Percentiles rank a stretch among this genome's conserved stretches.
These are phyloP conservation scores for Exsudoporus frostii DNA, from an alignment of 768 basidiomycete species.

Conservation along the genomic window DNA sequence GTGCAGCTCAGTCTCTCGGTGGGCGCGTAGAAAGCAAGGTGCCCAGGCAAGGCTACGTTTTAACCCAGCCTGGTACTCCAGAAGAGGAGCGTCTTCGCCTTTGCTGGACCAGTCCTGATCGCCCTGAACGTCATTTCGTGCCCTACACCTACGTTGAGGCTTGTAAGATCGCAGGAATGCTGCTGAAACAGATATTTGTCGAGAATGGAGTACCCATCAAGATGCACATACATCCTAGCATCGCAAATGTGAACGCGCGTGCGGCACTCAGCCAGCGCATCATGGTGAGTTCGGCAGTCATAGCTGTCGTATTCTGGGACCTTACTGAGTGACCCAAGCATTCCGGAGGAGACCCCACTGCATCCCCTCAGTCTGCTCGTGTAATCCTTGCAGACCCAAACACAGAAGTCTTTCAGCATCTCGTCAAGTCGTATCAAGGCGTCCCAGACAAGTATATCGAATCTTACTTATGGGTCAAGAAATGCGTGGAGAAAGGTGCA, in stretches of 20 bases:
- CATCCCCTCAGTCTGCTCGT: conserved; percentile 65
- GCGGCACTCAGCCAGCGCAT: conserved; percentile 66
- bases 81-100: conserved; percentile 74
- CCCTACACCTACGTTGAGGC: conserved; percentile 81
- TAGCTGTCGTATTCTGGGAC: conserved; percentile 1
- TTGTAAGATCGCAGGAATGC: conserved; percentile 74
- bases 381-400: conserved; percentile 80
- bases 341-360: conserved; percentile 75
- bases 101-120: conserved; percentile 67
- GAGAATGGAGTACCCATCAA: conserved; percentile 61
- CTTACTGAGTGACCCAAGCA: conserved; percentile 45
- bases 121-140: conserved; percentile 75
- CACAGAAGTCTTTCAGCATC: conserved; percentile 70
- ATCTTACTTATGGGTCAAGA: conserved; percentile 81
- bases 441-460: conserved; percentile 74
- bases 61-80: conserved; percentile 62
- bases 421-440: conserved; percentile 70
- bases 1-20: conserved; percentile 54
- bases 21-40: conserved; percentile 78
- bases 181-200: conserved; percentile 73
- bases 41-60: conserved; percentile 70
- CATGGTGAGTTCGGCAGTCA: conserved; percentile 43
- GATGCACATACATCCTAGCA: conserved; percentile 80
- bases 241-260: conserved; percentile 73
- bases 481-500: conserved; percentile 67